phyloP scores from a whole-genome alignment of 306 rosid species.

The Citrullus colocynthis region DNA sequence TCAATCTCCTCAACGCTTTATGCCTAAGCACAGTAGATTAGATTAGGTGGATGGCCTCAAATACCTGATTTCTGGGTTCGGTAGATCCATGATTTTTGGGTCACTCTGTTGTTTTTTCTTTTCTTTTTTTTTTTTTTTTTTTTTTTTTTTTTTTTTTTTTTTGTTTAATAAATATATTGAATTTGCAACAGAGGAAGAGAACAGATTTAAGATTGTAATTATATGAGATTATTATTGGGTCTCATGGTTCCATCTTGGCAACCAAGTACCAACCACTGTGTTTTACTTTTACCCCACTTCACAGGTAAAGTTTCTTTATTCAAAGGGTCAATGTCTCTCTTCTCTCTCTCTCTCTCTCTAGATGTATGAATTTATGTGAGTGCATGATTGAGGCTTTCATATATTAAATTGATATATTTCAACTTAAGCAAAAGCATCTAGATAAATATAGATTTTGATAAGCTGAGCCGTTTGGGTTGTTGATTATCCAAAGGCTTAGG shows the following conservation, averaged over 20 bases:
- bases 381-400: constrained; percentile 7
- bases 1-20: background rate
- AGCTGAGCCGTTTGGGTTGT: constrained; percentile 18
- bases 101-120: background rate
- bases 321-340: background rate
- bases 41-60: background rate
- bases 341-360: background rate
- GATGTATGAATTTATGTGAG: background rate
- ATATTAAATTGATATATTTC: background rate
- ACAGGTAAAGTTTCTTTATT: background rate
- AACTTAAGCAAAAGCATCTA: background rate
- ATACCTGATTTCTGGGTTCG: background rate
- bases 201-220: background rate
- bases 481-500: constrained; percentile 14
- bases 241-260: background rate
- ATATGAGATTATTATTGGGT: constrained; percentile 6
- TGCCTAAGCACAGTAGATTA: background rate
- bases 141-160: too few relatives aligned
- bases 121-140: too few relatives aligned
- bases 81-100: background rate
- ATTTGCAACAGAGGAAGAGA: background rate
- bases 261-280: background rate
- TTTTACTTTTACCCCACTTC: background rate
- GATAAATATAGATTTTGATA: background rate
- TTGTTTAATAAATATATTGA: background rate